Conservation (phyloP, 164 flowering plant genomes). For the Cinnamomum micranthum region DNA sequence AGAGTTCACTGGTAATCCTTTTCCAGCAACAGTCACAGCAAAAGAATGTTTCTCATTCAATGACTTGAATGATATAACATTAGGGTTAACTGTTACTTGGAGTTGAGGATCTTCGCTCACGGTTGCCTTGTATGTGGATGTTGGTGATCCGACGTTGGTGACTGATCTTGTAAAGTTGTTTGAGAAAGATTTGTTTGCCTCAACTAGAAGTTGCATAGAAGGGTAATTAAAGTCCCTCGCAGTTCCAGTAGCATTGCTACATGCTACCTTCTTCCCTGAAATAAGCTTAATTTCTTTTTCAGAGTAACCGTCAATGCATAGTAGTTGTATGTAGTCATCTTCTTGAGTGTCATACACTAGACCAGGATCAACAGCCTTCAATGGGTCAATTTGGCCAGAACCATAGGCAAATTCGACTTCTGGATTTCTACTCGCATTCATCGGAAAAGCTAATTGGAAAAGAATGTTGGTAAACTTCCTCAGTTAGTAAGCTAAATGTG, state of each 20-base stretch:
- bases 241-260: conserved; percentile 32
- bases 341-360: conserved; percentile 28
- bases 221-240: conserved; percentile 74
- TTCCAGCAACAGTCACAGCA: conserved; percentile 47
- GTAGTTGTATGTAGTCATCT: conserved; percentile 21
- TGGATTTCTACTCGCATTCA: background rate
- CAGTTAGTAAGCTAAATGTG: background rate
- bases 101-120: conserved; percentile 30
- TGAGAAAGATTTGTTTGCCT: conserved; percentile 3
- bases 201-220: conserved; percentile 37
- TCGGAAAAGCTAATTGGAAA: background rate
- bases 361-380: conserved; percentile 31
- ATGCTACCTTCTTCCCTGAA: conserved; percentile 7
- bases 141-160: conserved; percentile 43
- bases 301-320: conserved; percentile 19
- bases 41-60: conserved; percentile 31
- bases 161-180: conserved; percentile 46
- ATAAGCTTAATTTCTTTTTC: conserved; percentile 2
- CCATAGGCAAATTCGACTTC: conserved; percentile 18
- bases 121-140: conserved; percentile 41
- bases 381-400: conserved; percentile 31
- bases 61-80: conserved; percentile 25
- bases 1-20: background rate
- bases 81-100: conserved; percentile 36
- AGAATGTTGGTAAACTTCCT: background rate